Evolutionary conservation across 208 protist species (phyloP), one percentile per base, ranked within the genome.

Genomic region (Leishmania tropica): DNA sequence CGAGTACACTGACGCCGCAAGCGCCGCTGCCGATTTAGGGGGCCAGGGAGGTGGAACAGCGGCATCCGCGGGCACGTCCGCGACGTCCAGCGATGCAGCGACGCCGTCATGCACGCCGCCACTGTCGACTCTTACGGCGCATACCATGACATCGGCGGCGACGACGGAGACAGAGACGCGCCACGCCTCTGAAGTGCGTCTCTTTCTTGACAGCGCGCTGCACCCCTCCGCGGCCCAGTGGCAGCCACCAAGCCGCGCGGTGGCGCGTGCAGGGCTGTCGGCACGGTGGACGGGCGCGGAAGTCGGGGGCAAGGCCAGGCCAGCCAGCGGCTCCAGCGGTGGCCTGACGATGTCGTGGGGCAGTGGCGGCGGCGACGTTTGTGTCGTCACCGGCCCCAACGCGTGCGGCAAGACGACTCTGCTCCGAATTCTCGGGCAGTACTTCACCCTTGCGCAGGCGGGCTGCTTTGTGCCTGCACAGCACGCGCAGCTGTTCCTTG

Each of bases 381-480:
- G 98, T 24, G 73, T 99, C 21, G 56, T 99, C 47, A 97, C 96
- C 31, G 98, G 98, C 13, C 96, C 96, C 15, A 99, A 99, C 83
- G 95, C 96, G 53, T 90, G 92, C 10, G 98, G 98, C n/a, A 99
- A 99, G 83, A 97, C 96, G 47, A 99, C 96, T 17, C 93, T 99
- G 64, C 92, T 99, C 19, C 87, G 94, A 45, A 91, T 97, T 67
- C 77, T 99, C 13, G 97, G 95, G 1, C 94, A 98, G 68, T 77
- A 96, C n/a, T 89, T 95, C 48, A 92, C 97, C 10, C 82, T 99
- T 21, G 97, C 97, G 1, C 97, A 99, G 76, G 94, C 97, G 65
- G 98, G 98, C 37, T 97, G 95, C 89, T 97, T 96, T 79, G 84
- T 99, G 1, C 98, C 97, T 0, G 94, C 89, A 10, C 81, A 74